Evolutionary conservation across 2,329 filamentous ascomycete species (phyloP).

Genomic region (Apiospora saccharicola): DNA sequence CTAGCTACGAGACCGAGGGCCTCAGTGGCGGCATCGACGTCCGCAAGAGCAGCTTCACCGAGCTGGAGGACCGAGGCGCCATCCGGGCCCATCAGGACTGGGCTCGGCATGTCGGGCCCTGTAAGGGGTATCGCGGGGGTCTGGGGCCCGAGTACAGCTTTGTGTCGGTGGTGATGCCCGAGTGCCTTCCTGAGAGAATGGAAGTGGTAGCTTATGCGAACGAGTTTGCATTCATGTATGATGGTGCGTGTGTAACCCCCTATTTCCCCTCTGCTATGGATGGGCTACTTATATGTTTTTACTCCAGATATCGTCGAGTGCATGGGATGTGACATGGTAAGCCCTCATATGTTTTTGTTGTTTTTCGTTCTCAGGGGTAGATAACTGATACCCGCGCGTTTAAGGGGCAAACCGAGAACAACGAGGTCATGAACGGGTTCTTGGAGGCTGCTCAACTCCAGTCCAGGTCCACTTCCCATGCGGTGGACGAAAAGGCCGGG

Average conservation of each 20-base stretch:
- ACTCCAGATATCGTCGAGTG: neutral
- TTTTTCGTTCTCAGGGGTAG: neutral
- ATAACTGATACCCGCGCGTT: neutral
- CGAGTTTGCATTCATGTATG: constrained; percentile 4
- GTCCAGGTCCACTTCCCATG: neutral
- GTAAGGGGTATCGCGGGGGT: neutral
- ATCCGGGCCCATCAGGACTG: constrained; percentile 18
- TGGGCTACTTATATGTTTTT: neutral
- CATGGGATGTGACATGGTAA: neutral
- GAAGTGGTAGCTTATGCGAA: constrained; percentile 1
- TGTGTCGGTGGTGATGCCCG: neutral
- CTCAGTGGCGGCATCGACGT: neutral
- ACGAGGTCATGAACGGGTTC: constrained; percentile 12
- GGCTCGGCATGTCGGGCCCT: neutral
- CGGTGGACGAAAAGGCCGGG: neutral
- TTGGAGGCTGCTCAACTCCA: neutral
- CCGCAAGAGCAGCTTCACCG: neutral
- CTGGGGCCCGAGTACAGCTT: constrained; percentile 1
- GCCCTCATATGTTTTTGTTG: neutral
- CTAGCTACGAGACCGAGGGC: neutral
- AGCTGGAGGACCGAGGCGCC: constrained; percentile 1
- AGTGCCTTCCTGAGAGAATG: constrained; percentile 1
- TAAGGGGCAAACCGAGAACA: neutral
- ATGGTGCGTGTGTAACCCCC: neutral
- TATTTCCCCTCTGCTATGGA: neutral